These are phyloP conservation scores for Lentinula novae-zelandiae DNA, from an alignment of 1,284 basidiomycete genomes.

Conservation along the genomic window DNA sequence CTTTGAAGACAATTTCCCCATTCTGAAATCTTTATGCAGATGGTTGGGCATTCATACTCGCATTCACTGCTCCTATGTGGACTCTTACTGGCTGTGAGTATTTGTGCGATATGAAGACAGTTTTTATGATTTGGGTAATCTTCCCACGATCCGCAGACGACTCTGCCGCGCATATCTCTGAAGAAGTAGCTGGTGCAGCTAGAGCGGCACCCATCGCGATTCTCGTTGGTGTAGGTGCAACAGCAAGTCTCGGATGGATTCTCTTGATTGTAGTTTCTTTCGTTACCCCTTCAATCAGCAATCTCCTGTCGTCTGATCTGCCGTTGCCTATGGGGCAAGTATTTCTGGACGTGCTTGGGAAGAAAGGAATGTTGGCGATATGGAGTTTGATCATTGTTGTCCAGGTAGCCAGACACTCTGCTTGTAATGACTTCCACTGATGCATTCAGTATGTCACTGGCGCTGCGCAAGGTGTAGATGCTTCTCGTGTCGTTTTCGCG, in stretches of 20 bases:
- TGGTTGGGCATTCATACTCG: conserved; percentile 69
- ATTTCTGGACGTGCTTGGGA: conserved; percentile 62
- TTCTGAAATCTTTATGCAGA: conserved; percentile 31
- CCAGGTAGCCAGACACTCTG: conserved; percentile 37
- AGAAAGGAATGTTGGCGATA: conserved; percentile 64
- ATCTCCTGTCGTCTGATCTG: conserved; percentile 45
- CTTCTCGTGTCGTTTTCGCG: conserved; percentile 71
- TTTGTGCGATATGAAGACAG: neutral
- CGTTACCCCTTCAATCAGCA: conserved; percentile 51
- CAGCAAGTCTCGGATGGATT: conserved; percentile 61
- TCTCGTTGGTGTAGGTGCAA: conserved; percentile 58
- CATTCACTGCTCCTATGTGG: conserved; percentile 77
- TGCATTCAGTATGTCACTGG: conserved; percentile 54
- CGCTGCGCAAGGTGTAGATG: conserved; percentile 71
- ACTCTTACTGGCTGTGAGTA: conserved; percentile 63
- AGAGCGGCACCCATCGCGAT: conserved; percentile 76
- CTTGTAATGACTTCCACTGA: neutral
- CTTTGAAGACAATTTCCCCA: neutral
- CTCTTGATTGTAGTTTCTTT: conserved; percentile 63
- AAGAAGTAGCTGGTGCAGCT: conserved; percentile 67
- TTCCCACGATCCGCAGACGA: conserved; percentile 44
- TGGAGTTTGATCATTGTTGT: conserved; percentile 72
- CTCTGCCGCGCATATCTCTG: conserved; percentile 74
- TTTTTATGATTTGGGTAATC: neutral
- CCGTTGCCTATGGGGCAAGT: conserved; percentile 72